Conservation (phyloP, 2,329 filamentous ascomycete species). For the Bipolaris bicolor region DNA sequence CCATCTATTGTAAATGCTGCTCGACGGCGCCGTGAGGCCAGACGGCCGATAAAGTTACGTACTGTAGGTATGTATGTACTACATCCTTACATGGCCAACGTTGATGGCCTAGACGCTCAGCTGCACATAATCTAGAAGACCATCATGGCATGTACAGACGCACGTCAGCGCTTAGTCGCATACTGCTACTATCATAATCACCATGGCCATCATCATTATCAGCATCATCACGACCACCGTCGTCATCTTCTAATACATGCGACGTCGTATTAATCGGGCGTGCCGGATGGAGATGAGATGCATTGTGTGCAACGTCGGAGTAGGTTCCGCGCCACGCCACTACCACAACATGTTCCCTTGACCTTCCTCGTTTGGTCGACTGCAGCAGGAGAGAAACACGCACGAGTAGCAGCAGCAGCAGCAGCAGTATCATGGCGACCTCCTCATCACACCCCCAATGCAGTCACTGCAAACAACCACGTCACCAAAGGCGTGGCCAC, state of each 20-base stretch:
- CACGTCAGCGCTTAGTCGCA: conserved; percentile 10
- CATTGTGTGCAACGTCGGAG: conserved; percentile 13
- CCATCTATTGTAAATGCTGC: no score
- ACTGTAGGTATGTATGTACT: no score
- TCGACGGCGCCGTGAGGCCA: no score
- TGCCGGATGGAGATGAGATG: background rate
- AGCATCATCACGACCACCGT: no score
- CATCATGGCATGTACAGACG: background rate
- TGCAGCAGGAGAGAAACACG: conserved; percentile 2
- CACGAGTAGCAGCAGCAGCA: conserved; percentile 2
- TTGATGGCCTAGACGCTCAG: no score
- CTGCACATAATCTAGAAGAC: background rate
- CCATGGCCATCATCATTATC: background rate
- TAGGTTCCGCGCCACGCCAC: conserved; percentile 19
- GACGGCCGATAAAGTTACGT: no score
- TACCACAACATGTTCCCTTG: conserved; percentile 8
- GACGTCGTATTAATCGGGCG: no score
- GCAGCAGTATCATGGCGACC: conserved; percentile 4
- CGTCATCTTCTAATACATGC: no score
- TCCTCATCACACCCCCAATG: background rate
- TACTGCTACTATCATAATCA: background rate
- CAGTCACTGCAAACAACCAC: conserved; percentile 4
- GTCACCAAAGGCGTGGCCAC: background rate
- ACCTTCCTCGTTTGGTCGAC: conserved; percentile 22
- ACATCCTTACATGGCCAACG: no score